Percentiles rank a stretch among this genome's conserved stretches.
These are phyloP conservation scores for Pseudogymnoascus sp. DNA, from an alignment of 2,329 filamentous ascomycete species.

Conservation along the genomic window DNA sequence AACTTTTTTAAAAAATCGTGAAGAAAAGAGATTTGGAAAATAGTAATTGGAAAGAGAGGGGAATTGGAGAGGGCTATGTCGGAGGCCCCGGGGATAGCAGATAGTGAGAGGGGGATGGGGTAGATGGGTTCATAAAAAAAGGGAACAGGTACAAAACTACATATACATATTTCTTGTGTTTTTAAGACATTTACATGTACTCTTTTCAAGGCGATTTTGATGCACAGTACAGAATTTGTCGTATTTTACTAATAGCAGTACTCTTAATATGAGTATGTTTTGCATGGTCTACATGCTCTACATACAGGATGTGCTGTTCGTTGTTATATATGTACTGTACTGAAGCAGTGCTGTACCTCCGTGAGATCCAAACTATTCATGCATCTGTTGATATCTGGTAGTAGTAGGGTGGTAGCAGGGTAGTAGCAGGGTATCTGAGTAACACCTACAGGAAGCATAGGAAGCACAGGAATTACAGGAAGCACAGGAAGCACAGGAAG, in stretches of 20 bases:
- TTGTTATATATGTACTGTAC: not conserved
- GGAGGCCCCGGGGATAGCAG: not conserved
- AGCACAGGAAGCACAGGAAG: not conserved
- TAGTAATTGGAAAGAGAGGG: not conserved
- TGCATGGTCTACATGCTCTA: not conserved
- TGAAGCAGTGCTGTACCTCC: not conserved
- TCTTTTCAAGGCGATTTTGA: not conserved
- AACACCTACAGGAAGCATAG: not conserved
- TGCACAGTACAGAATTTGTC: not conserved
- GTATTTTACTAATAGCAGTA: not conserved
- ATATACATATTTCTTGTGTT: constrained; percentile 1
- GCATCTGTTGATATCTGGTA: not conserved
- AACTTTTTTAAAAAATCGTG: not conserved
- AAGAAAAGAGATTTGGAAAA: not conserved
- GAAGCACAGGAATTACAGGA: too few relatives aligned
- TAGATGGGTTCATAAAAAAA: not conserved
- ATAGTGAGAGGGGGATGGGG: not conserved
- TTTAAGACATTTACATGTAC: constrained; percentile 5
- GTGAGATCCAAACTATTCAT: not conserved
- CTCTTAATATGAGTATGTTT: not conserved
- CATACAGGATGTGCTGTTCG: not conserved
- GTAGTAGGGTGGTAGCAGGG: not conserved
- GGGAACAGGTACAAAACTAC: constrained; percentile 2
- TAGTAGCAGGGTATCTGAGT: not conserved
- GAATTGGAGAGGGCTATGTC: constrained; percentile 4